Evolutionary conservation across 2,329 filamentous ascomycete species (phyloP).

Genomic region (Apiospora rasikravindrae): DNA sequence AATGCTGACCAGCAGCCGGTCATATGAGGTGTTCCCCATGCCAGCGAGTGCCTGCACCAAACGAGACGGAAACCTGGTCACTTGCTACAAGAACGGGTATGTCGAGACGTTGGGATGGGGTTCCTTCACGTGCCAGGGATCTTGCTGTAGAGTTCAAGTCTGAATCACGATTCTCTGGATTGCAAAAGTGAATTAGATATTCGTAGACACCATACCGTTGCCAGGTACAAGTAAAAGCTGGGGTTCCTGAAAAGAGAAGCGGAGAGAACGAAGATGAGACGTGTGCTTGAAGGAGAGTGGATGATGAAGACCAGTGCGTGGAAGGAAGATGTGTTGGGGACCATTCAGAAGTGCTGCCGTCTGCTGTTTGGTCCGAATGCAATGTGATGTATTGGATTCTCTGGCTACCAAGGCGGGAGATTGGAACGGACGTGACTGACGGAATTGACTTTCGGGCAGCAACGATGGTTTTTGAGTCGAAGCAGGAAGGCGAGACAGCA

Average conservation of each 20-base stretch:
- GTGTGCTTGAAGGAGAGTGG: background rate
- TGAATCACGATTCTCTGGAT: background rate
- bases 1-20: constrained; percentile 47
- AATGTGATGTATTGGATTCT: background rate
- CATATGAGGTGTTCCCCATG: background rate
- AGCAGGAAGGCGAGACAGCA: constrained; percentile 1
- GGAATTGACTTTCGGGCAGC: background rate
- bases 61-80: too few relatives aligned
- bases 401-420: background rate
- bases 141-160: background rate
- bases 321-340: background rate
- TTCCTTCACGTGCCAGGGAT: background rate
- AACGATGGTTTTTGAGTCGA: background rate
- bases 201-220: background rate
- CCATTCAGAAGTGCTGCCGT: background rate
- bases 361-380: background rate
- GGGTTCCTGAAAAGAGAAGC: background rate
- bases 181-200: constrained; percentile 5
- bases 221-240: background rate
- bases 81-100: background rate
- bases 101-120: background rate
- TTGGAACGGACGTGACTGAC: background rate
- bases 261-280: background rate
- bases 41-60: background rate
- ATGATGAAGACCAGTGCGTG: background rate